Conservation (phyloP, 2,329 filamentous ascomycete genomes). For the Colletotrichum lentis region DNA sequence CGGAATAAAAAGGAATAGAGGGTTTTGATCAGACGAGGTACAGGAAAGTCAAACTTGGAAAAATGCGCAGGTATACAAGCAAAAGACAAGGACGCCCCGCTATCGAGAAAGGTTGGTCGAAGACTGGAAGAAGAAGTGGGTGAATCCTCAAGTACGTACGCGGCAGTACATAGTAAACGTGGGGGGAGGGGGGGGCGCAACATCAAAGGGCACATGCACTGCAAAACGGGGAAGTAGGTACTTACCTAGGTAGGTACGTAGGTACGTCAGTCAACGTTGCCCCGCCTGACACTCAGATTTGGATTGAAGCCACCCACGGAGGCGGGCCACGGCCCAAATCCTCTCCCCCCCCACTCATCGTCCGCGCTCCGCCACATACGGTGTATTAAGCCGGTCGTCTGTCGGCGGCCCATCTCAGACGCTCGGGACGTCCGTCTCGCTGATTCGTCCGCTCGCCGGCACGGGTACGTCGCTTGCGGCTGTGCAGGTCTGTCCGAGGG, state of each 20-base stretch:
- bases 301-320: not conserved
- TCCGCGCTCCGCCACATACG: constrained; percentile 34
- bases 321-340: not conserved
- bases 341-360: constrained; percentile 16
- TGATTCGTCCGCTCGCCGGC: constrained; percentile 26
- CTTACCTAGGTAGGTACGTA: not conserved
- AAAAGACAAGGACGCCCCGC: constrained; percentile 11
- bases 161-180: not conserved
- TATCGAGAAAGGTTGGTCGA: constrained; percentile 15
- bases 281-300: constrained; percentile 11
- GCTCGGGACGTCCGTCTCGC: not conserved
- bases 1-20: not conserved
- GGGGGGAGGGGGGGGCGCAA: not conserved
- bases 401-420: not conserved
- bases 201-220: not conserved
- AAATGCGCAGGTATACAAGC: not conserved
- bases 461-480: constrained; percentile 22
- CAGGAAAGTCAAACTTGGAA: not conserved
- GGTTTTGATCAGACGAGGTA: constrained; percentile 21
- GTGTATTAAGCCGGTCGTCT: not conserved
- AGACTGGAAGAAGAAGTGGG: constrained; percentile 11
- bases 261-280: constrained; percentile 24
- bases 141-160: not conserved
- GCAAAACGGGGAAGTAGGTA: not conserved
- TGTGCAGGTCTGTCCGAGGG: constrained; percentile 28